Percentiles rank a stretch among this genome's conserved stretches.
phyloP scores from a whole-genome alignment of 306 rosid species.

The Trichosanthes truncata region DNA sequence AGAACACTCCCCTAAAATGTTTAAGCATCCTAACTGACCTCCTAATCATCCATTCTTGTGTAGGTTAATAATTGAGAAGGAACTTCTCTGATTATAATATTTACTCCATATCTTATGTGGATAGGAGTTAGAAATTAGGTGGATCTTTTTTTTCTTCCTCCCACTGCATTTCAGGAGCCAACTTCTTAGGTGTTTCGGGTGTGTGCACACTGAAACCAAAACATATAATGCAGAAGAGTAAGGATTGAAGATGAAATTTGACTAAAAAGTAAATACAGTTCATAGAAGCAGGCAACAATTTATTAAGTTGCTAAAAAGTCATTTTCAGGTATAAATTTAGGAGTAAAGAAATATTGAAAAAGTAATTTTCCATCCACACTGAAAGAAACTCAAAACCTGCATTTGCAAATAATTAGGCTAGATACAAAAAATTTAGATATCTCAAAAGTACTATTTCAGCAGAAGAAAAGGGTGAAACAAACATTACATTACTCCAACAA shows the following conservation, averaged over 20 bases:
- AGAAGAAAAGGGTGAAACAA: slow-evolving; percentile 14
- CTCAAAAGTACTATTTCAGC: slow-evolving; percentile 8
- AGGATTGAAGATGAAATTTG: neutral
- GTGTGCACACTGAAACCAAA: neutral
- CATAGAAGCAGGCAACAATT: neutral
- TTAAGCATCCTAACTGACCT: neutral
- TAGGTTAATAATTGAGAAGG: neutral
- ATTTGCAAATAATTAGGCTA: neutral
- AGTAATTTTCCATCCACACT: neutral
- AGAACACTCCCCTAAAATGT: neutral
- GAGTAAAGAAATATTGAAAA: neutral
- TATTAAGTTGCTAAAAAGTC: neutral
- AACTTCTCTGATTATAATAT: neutral
- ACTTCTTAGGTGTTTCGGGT: neutral
- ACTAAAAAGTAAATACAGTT: neutral
- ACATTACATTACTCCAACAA: slow-evolving; percentile 97
- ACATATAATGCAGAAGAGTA: neutral
- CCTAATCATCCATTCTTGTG: neutral
- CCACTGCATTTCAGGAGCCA: neutral
- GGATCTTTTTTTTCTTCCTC: neutral
- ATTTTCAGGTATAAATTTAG: neutral
- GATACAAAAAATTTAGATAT: neutral
- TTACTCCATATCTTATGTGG: neutral
- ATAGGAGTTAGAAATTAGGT: neutral
- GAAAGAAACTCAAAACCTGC: neutral